Evolutionary conservation across 495 filamentous ascomycete species (phyloP).

Genomic region (Chaetomium tenue): DNA sequence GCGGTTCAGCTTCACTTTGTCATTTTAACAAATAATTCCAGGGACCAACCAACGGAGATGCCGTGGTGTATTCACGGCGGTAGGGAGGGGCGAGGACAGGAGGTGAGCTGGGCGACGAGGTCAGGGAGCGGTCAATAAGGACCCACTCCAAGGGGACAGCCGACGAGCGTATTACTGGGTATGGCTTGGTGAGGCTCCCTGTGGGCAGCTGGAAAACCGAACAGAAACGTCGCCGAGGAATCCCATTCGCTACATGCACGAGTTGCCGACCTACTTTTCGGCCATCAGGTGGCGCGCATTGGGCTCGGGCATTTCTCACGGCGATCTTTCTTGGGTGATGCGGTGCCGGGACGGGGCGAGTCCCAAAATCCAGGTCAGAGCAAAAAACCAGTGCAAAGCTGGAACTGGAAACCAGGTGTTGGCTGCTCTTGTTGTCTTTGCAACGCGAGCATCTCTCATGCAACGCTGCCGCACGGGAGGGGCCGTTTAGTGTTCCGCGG

Average conservation of each 20-base stretch:
- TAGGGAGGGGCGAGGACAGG: not conserved
- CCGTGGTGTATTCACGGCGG: not conserved
- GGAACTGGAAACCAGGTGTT: not conserved
- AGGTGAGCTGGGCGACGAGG: not conserved
- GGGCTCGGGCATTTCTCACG: not conserved
- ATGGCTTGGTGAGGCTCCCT: not conserved
- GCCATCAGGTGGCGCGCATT: not conserved
- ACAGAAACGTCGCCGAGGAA: not conserved
- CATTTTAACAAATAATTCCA: not conserved
- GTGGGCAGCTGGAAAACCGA: not conserved
- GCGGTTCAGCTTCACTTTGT: not conserved
- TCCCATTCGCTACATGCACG: not conserved
- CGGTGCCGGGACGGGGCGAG: not conserved
- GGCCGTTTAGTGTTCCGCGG: not conserved
- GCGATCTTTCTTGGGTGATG: not conserved
- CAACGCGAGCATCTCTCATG: not conserved
- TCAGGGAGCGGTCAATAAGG: not conserved
- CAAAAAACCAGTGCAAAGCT: not conserved
- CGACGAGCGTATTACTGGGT: too few species aligned
- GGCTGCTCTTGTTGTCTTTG: not conserved
- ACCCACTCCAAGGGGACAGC: not conserved
- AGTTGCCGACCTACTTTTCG: not conserved
- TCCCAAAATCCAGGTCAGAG: not conserved
- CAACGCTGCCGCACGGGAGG: not conserved
- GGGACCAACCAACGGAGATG: not conserved